Evolutionary conservation across 2,329 filamentous ascomycete genomes (phyloP).

Genomic region (Fusarium nurragi): DNA sequence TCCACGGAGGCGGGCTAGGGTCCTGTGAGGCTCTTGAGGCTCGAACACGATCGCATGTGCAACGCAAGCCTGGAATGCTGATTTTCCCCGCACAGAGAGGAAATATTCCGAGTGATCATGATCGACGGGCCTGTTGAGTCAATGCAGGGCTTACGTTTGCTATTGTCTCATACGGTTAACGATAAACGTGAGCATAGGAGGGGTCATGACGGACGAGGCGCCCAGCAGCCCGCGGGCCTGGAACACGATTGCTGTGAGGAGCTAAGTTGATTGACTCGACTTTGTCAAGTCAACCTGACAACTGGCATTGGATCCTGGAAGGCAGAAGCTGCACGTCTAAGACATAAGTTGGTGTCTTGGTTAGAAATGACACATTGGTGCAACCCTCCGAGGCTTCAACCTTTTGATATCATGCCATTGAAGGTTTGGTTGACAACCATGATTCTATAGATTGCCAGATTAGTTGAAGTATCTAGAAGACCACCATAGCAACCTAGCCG

Average conservation of each 20-base stretch:
- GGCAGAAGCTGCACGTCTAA: not conserved
- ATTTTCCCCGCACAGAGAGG: constrained; percentile 23
- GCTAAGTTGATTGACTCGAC: constrained; percentile 7
- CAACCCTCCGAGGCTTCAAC: not conserved
- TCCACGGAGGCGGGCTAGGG: constrained; percentile 19
- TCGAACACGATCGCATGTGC: not conserved
- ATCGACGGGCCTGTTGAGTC: constrained; percentile 17
- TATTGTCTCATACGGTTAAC: constrained; percentile 31
- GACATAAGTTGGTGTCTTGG: constrained; percentile 7
- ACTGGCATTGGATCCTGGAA: constrained; percentile 12
- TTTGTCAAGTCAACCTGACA: constrained; percentile 14
- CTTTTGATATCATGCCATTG: not conserved
- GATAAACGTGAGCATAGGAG: constrained; percentile 22
- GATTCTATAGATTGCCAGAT: not conserved
- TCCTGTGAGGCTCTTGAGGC: constrained; percentile 32
- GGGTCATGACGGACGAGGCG: constrained; percentile 36
- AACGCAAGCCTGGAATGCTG: constrained; percentile 19
- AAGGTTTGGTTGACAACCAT: not conserved
- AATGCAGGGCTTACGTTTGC: not conserved
- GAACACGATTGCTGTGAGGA: constrained; percentile 31
- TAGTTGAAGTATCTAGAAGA: not conserved
- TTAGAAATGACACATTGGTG: not conserved
- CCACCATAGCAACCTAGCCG: not conserved
- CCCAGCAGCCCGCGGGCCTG: constrained; percentile 22
- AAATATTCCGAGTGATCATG: constrained; percentile 13